Conservation (phyloP, 2,329 filamentous ascomycete species). For the Colletotrichum eremochloae region DNA sequence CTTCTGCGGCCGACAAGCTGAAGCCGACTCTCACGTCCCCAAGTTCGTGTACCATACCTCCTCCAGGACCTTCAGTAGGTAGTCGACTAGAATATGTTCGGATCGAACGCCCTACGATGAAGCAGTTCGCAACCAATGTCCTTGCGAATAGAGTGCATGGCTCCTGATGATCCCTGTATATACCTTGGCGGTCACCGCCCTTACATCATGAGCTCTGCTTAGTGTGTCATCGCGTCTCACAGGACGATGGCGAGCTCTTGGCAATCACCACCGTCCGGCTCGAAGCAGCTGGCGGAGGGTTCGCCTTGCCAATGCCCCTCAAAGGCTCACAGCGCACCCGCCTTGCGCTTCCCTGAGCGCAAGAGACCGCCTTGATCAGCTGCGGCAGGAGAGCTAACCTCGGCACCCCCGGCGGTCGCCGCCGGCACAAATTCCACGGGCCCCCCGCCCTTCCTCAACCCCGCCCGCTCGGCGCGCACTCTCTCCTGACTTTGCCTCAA, state of each 20-base stretch:
- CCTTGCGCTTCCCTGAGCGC: slow-evolving; percentile 51
- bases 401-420: slow-evolving; percentile 22
- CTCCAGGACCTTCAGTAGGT: no score
- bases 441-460: slow-evolving; percentile 57
- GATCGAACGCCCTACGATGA: not conserved
- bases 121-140: not conserved
- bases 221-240: not conserved
- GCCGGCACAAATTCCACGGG: slow-evolving; percentile 65
- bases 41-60: not conserved
- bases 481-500: slow-evolving; percentile 64
- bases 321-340: slow-evolving; percentile 43
- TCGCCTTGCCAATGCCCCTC: not conserved
- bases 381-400: slow-evolving; percentile 33
- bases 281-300: not conserved
- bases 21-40: not conserved
- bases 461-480: slow-evolving; percentile 59
- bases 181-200: not conserved
- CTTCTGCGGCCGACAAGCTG: slow-evolving; percentile 1
- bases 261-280: not conserved
- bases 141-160: no score
- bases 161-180: not conserved
- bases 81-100: not conserved
- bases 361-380: slow-evolving; percentile 45
- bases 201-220: not conserved
- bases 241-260: not conserved